A percentile compares a stretch with the other conserved stretches of the same genome.
phyloP scores from a whole-genome alignment of 805 yeast genomes.

The Starmerella davenportii region DNA sequence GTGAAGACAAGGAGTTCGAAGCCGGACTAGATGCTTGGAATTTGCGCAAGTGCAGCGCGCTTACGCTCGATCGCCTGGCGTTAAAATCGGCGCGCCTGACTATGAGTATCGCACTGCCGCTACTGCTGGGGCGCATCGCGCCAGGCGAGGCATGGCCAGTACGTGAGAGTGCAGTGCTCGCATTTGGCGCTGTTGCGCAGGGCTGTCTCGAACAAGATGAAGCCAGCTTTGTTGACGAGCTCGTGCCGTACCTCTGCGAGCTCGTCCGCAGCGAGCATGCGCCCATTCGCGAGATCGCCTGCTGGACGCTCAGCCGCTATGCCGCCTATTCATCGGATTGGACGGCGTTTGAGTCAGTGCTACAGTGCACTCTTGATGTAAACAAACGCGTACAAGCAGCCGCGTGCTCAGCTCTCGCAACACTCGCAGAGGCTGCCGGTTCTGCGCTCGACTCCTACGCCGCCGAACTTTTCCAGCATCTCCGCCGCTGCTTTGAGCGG shows the following conservation, averaged over 20 bases:
- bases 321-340: conserved; percentile 58
- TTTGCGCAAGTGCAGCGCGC: conserved; percentile 83
- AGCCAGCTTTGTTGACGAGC: conserved; percentile 51
- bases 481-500: conserved; percentile 51
- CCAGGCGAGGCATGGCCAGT: conserved; percentile 60
- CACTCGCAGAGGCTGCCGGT: conserved; percentile 63
- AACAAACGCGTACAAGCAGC: conserved; percentile 92
- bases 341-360: conserved; percentile 62
- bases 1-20: conserved; percentile 55
- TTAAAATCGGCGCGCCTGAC: conserved; percentile 49
- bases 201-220: conserved; percentile 58
- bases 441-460: conserved; percentile 42
- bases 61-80: conserved; percentile 72
- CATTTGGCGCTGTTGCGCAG: conserved; percentile 87
- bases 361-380: conserved; percentile 57
- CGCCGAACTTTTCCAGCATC: conserved; percentile 49
- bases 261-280: conserved; percentile 59
- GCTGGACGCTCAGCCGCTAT: conserved; percentile 89
- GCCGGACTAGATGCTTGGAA: conserved; percentile 68
- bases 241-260: conserved; percentile 73
- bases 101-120: conserved; percentile 50
- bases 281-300: conserved; percentile 76
- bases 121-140: conserved; percentile 49
- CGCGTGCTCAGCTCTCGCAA: conserved; percentile 74
- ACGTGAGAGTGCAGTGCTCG: conserved; percentile 83